Base-by-base conservation (phyloP, 2,329 filamentous ascomycete genomes). In the Albophoma yamanashiensis region DNA sequence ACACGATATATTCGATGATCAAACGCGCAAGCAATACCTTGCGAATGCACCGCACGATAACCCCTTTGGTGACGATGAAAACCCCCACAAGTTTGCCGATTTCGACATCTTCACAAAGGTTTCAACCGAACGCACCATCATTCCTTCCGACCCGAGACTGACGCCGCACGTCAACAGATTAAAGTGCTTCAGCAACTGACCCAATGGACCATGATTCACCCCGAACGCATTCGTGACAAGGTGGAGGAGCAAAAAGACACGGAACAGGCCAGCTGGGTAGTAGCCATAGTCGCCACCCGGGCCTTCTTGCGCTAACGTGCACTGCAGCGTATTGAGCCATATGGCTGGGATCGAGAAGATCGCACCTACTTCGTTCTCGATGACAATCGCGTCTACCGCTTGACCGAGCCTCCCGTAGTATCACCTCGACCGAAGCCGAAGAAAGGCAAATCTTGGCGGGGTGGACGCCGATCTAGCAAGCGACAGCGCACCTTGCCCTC, bases 371-470 rank as follows among this genome's bases (percentile, higher is more conserved):
- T 89, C 69, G 87, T 97, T 3, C 82, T 99, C 4, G 93, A 97
- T 67, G 94, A 99, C 71, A 95, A 97, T 67, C 85, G 94, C 63
- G 79, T 99, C 50, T 99, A 99, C 72, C 89, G 92, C 60, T 81
- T 89, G 62, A 91, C 89, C n/a, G 90, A 96, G 62, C 82, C 88
- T 34, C 84, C 85, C 8, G 75, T 80, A 7, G 75, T 79, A n/a
- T 72, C 79, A 3, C 77, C 80, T n/a, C 88, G 88, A 69, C 78
- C 83, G 66, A 89, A 86, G 67, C 83, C 82, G 34, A 87, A 86
- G 66, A 88, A 85, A 65, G 80, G 81, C 6, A 86, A 83, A 73
- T 61, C 63, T 4, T 65, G 58, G 42, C 68, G 67, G 17, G 84
- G 81, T 60, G 81, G 78, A 64, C 80, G 79, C 64, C 82, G 91